Conservation (phyloP, 2,329 filamentous ascomycete species). For the Calonectria leucothoes region DNA sequence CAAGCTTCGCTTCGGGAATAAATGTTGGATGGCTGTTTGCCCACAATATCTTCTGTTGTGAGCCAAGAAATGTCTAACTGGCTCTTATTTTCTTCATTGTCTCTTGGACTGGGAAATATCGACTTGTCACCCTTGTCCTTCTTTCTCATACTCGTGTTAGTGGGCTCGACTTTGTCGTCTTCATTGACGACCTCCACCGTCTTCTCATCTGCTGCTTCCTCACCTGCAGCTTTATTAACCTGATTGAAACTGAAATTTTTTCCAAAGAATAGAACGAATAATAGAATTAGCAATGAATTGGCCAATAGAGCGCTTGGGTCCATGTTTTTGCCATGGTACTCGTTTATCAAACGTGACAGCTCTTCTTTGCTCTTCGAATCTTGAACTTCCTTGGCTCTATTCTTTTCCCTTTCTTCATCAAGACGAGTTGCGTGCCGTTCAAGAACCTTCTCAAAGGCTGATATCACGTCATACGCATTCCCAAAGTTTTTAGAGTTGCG, state of each 20-base stretch:
- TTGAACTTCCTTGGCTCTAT: not conserved
- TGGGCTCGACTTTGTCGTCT: not conserved
- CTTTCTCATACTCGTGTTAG: not conserved
- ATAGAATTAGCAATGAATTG: not conserved
- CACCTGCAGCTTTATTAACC: not conserved
- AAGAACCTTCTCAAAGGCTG: not conserved
- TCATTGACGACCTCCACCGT: not conserved
- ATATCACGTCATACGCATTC: not conserved
- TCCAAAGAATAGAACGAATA: not conserved
- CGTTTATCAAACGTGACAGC: not conserved
- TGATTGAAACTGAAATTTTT: not conserved
- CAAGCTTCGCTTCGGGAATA: slow-evolving; percentile 67
- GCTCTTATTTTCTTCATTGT: not conserved
- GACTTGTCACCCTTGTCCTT: not conserved
- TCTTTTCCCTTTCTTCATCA: not conserved
- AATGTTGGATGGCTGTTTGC: slow-evolving; percentile 66
- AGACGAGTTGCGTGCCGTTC: not conserved
- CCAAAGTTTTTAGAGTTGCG: not conserved
- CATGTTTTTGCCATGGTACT: not conserved
- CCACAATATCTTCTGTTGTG: slow-evolving; percentile 76
- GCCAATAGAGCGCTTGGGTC: not conserved
- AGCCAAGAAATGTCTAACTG: slow-evolving; percentile 34
- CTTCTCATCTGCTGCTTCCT: not conserved
- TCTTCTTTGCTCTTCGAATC: not conserved
- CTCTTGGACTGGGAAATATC: too few relatives aligned